These are phyloP conservation scores for Aspergillus sp. DNA, from an alignment of 2,329 filamentous ascomycete species.

Conservation along the genomic window DNA sequence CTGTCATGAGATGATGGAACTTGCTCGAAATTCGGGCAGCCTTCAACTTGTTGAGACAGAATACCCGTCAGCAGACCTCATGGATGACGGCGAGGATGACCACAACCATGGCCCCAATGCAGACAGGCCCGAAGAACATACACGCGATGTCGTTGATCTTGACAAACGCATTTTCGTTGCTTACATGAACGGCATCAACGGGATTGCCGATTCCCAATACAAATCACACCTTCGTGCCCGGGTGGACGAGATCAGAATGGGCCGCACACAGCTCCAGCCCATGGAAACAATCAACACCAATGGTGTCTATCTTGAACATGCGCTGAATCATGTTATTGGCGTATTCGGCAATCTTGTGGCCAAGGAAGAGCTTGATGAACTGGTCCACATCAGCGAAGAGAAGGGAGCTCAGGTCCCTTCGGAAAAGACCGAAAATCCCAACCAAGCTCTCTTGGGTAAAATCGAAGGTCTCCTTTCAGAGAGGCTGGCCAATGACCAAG, in stretches of 20 bases:
- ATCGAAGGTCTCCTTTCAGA: slow-evolving; percentile 32
- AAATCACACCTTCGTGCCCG: slow-evolving; percentile 27
- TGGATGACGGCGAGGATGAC: slow-evolving; percentile 12
- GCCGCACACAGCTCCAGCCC: slow-evolving; percentile 26
- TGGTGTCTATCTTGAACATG: slow-evolving; percentile 31
- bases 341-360: slow-evolving; percentile 36
- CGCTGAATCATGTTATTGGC: slow-evolving; percentile 34
- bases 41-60: slow-evolving; percentile 14
- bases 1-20: slow-evolving; percentile 36
- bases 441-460: slow-evolving; percentile 22
- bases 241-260: slow-evolving; percentile 28
- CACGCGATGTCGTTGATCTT: slow-evolving; percentile 32
- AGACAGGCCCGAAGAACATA: slow-evolving; percentile 29
- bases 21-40: slow-evolving; percentile 22
- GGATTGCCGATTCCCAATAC: slow-evolving; percentile 28
- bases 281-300: slow-evolving; percentile 25
- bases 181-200: slow-evolving; percentile 40
- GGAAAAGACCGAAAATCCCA: slow-evolving; percentile 6
- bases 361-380: slow-evolving; percentile 30
- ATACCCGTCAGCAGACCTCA: slow-evolving; percentile 9
- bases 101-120: slow-evolving; percentile 3
- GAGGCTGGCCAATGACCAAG: slow-evolving; percentile 23
- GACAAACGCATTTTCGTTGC: slow-evolving; percentile 36
- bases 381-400: slow-evolving; percentile 24
- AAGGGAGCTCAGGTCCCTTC: slow-evolving; percentile 8